A percentile compares a stretch with the other conserved stretches of the same genome.
Evolutionary conservation across 495 filamentous ascomycete genomes (phyloP).

Genomic region (Hyphodiscus hymeniophilus): DNA sequence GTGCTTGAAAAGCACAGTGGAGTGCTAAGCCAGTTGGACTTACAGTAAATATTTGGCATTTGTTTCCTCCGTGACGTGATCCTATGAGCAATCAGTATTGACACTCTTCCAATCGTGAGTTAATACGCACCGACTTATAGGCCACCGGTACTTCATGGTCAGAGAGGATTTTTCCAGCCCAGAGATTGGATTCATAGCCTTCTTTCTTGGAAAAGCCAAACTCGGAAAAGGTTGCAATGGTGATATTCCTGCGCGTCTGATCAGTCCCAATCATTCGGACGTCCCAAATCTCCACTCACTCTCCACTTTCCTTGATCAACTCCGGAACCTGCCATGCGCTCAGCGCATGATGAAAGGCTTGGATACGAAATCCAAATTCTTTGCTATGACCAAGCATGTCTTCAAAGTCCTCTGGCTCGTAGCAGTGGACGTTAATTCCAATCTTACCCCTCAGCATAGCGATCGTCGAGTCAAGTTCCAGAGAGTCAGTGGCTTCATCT

Average conservation of each 20-base stretch:
- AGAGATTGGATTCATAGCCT: conserved; percentile 48
- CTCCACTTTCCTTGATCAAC: conserved; percentile 35
- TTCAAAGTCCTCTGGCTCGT: conserved; percentile 56
- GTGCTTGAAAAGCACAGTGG: no score
- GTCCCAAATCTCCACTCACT: conserved; percentile 20
- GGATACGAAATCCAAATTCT: conserved; percentile 54
- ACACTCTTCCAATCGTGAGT: no score
- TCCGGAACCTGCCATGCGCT: conserved; percentile 54
- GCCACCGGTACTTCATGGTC: conserved; percentile 48
- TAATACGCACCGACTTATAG: conserved; percentile 30
- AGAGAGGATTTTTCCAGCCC: conserved; percentile 51
- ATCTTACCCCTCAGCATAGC: conserved; percentile 54
- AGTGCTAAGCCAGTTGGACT: conserved; percentile 10
- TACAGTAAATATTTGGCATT: conserved; percentile 36
- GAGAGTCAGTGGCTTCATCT: conserved; percentile 29
- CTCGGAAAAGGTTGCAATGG: conserved; percentile 48
- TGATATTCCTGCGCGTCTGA: conserved; percentile 31
- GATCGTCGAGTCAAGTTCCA: conserved; percentile 48
- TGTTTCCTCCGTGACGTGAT: conserved; percentile 30
- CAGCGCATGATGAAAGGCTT: conserved; percentile 59
- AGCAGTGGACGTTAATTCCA: conserved; percentile 57
- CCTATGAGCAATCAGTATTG: conserved; percentile 13
- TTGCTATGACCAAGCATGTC: conserved; percentile 54
- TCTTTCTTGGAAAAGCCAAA: conserved; percentile 59
- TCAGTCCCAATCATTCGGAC: neutral